Conservation (phyloP, 805 yeast genomes). For the Cyberlindnera maclurae region DNA sequence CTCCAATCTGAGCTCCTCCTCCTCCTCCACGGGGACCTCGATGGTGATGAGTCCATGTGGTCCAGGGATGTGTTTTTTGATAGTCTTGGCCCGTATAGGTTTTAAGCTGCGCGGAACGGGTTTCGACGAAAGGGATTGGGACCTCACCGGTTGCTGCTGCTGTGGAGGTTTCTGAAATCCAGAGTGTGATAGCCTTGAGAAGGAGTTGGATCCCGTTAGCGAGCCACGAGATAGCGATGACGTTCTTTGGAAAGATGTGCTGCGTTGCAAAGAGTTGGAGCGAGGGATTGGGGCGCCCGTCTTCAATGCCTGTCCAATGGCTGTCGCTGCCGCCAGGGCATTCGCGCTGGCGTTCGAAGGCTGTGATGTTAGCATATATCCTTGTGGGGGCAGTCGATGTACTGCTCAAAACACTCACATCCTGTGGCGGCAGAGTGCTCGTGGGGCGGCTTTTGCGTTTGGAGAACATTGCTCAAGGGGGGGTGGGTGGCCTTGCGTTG, state of each 20-base stretch:
- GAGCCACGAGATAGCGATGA: constrained; percentile 2
- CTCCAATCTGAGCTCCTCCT: constrained; percentile 9
- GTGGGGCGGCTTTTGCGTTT: constrained; percentile 3
- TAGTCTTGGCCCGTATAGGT: constrained; percentile 33
- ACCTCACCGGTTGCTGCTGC: not conserved
- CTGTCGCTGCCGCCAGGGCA: constrained; percentile 60
- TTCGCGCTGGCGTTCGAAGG: constrained; percentile 32
- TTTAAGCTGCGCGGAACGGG: constrained; percentile 1
- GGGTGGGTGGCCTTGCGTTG: too few relatives aligned
- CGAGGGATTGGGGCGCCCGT: constrained; percentile 25
- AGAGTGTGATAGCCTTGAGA: constrained; percentile 12
- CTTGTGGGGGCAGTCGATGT: too few relatives aligned
- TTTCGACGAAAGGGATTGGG: constrained; percentile 1
- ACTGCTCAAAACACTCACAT: constrained; percentile 1
- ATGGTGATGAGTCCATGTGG: constrained; percentile 62
- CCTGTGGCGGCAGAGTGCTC: constrained; percentile 3
- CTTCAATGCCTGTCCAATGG: constrained; percentile 42
- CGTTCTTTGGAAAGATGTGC: constrained; percentile 15
- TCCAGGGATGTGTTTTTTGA: constrained; percentile 68
- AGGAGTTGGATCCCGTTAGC: constrained; percentile 9
- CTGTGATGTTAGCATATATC: constrained; percentile 4
- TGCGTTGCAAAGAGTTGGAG: constrained; percentile 23
- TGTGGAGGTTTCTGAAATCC: not conserved
- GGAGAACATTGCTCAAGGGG: constrained; percentile 1
- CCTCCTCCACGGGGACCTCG: constrained; percentile 51